These are phyloP conservation scores for Colletotrichum sidae DNA, from an alignment of 2,329 filamentous ascomycete species.

Conservation along the genomic window DNA sequence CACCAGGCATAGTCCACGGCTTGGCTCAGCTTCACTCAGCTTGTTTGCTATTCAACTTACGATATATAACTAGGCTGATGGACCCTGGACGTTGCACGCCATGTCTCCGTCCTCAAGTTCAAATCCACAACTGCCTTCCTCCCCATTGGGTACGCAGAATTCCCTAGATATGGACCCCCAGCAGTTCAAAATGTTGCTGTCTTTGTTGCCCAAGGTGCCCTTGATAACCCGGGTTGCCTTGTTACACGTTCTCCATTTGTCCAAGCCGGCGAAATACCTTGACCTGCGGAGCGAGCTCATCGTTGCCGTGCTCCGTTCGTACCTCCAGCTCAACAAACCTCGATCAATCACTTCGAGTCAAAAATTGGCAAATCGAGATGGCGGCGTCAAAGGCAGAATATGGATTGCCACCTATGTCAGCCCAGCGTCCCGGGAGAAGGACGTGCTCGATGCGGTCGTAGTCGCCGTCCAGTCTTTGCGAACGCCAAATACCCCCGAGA, in stretches of 20 bases:
- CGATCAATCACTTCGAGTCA: constrained; percentile 72
- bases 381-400: constrained; percentile 79
- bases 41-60: constrained; percentile 9
- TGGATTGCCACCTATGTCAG: constrained; percentile 83
- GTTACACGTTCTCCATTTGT: constrained; percentile 74
- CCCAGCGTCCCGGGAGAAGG: constrained; percentile 67
- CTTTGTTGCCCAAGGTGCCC: constrained; percentile 68
- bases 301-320: constrained; percentile 76
- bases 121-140: neutral
- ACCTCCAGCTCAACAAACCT: constrained; percentile 62
- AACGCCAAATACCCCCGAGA: constrained; percentile 43
- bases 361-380: constrained; percentile 69
- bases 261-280: constrained; percentile 79
- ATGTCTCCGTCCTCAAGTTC: too few relatives aligned
- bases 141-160: constrained; percentile 13
- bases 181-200: constrained; percentile 35
- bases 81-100: too few relatives aligned
- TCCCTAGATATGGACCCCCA: constrained; percentile 32
- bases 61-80: constrained; percentile 2
- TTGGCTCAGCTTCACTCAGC: constrained; percentile 17
- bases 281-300: constrained; percentile 81
- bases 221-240: constrained; percentile 71
- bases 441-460: constrained; percentile 68
- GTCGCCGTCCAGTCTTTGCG: constrained; percentile 66
- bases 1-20: constrained; percentile 15